These are phyloP conservation scores for Blastomyces parvus DNA, from an alignment of 2,329 filamentous ascomycete species.

Conservation along the genomic window DNA sequence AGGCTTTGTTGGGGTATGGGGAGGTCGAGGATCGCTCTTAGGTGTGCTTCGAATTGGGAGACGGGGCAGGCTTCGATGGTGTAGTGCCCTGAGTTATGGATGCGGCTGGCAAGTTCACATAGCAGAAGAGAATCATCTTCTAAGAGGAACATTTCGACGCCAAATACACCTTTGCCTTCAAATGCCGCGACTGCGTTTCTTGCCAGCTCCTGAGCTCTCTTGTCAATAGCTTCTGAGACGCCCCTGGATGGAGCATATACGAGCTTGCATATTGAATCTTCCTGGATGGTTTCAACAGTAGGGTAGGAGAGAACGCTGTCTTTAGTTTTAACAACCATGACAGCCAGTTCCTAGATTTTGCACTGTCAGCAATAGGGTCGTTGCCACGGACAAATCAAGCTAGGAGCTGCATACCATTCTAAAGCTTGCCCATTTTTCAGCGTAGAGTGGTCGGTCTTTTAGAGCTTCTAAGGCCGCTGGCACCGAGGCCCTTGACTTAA, in stretches of 20 bases:
- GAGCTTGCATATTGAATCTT: constrained; percentile 90
- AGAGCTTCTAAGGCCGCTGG: constrained; percentile 60
- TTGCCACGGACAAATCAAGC: not conserved
- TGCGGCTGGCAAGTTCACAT: constrained; percentile 76
- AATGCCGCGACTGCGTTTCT: constrained; percentile 69
- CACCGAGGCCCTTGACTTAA: constrained; percentile 51
- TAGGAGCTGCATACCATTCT: constrained; percentile 41
- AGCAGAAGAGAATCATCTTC: constrained; percentile 62
- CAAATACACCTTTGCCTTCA: constrained; percentile 84
- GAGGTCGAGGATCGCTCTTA: constrained; percentile 68
- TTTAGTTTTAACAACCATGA: constrained; percentile 89
- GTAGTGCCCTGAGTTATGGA: constrained; percentile 90
- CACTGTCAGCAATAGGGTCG: constrained; percentile 12
- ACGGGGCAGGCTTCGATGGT: constrained; percentile 85
- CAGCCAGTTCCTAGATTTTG: constrained; percentile 58
- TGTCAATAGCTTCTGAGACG: constrained; percentile 51
- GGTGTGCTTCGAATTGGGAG: constrained; percentile 86
- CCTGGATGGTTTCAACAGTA: constrained; percentile 86
- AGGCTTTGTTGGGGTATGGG: constrained; percentile 48
- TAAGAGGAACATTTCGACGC: constrained; percentile 90
- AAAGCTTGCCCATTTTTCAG: constrained; percentile 83
- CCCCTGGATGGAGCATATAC: constrained; percentile 76
- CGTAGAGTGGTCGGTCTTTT: constrained; percentile 63
- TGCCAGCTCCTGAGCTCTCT: constrained; percentile 65
- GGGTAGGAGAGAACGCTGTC: constrained; percentile 68